Evolutionary conservation across 2,329 filamentous ascomycete species (phyloP), one percentile per base, ranked within the genome.

Genomic region (Peltaster fructicola): DNA sequence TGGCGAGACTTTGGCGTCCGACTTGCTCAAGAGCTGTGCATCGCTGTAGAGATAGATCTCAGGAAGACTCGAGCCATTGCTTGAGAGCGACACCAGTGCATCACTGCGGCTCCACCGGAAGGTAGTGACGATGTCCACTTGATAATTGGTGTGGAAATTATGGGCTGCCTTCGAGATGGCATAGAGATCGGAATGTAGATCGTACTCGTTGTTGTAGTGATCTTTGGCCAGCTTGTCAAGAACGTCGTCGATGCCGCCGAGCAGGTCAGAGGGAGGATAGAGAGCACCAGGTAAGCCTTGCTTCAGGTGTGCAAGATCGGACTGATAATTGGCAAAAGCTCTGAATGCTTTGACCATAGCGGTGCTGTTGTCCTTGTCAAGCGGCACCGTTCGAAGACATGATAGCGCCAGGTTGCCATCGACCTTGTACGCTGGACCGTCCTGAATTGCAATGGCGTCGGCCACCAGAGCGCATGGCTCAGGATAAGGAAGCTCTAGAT

Each of bases 141-240:
- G 26, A 6, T 54, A 25, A 8, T 26, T 27, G 5, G 52, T 27
- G 33, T 56, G 52, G 3, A 32, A 39, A 33, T 56, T 53, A 22
- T 54, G 48, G 2, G 41, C 38, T n/a, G 36, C 31, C 21, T 43
- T 39, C 7, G 48, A 30, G 6, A 55, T 33, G 4, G 30, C 32
- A 24, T 50, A 44, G 8, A 56, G 10, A 20, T 47, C 49, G 7
- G 33, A 39, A 26, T 54, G 47, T 27, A 56, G 55, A 4, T 37
- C 40, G 22, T 54, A 54, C 26, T 55, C 39, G 23, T 48, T 52
- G 4, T 27, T 26, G 34, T 48, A 55, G 3, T 24, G 26, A n/a
- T 39, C 44, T 0, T 23, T 24, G 4, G 41, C 36, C 13, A 52
- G 34, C 7, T 41, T 38, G 5, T 36, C 24, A 29, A 44, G 38